Base-by-base conservation (phyloP, 1,139 yeast species). In the Petasospora fabianii region DNA sequence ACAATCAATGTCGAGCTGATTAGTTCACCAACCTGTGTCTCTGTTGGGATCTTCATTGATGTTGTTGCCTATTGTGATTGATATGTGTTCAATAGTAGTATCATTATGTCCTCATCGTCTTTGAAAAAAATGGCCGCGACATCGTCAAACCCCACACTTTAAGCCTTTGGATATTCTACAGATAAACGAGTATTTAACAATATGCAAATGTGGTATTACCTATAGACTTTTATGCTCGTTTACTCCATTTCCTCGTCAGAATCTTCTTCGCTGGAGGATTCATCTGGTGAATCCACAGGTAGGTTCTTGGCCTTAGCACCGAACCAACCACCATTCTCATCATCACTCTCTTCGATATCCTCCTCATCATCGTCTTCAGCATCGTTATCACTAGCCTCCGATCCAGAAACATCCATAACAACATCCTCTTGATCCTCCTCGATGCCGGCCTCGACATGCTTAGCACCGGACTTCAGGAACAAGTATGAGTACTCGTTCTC, bases 401-500 rank as follows among this genome's bases (percentile, higher is more conserved):
- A 46, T 5, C 61, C 65, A 30, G 60, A 63, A 42, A 64, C 50
- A 19, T 47, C 49, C 30, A 44, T 47, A 26, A 48, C 49, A 9
- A 43, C 51, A 19, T 53, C 58, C 6, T 46, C 49, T 20, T 49
- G 56, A 4, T 39, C 53, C 19, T 49, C 50, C 4, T 47, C 56
- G 8, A 43, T 6, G 9, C 22, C 54, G 4, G 38, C 53, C 8
- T 44, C 50, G 3, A 55, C 54, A 9, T 59, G 62, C 30, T 61
- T 65, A 44, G 65, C 56, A 24, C 38, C 36, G 46, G 64, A 50
- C 39, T 69, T 52, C 48, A 68, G 43, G 62, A 74, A 73, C 32
- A 61, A 60, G 53, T 69, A 70, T 34, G 76, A 63, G 57, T 77
- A 79, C 42, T 71, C 72, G 53, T 81, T 84, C 32, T 69, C 69